Evolutionary conservation across 2,329 filamentous ascomycete genomes (phyloP).

Genomic region (Penicillium sp.): DNA sequence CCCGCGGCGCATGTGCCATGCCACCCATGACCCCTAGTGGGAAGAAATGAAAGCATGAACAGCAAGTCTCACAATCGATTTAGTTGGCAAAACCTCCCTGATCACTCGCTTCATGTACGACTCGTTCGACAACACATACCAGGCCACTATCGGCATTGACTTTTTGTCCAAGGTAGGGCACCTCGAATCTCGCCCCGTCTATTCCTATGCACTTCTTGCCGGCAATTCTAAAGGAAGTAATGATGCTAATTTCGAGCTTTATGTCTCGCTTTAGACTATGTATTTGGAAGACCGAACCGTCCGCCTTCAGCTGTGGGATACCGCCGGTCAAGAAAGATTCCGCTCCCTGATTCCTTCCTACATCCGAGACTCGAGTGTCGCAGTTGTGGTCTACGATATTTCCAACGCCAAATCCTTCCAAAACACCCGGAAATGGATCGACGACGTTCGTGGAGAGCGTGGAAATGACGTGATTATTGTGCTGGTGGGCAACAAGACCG

Average conservation of each 20-base stretch:
- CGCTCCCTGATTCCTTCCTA: conserved; percentile 96
- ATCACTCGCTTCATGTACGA: conserved; percentile 99
- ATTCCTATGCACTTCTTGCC: no score
- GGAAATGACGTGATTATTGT: conserved; percentile 99
- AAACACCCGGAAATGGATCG: conserved; percentile 99
- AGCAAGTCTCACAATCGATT: conserved; percentile 24
- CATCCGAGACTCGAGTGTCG: conserved; percentile 96
- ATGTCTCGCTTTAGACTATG: conserved; percentile 73
- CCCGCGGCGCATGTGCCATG: conserved; percentile 15
- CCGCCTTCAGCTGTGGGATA: conserved; percentile 97
- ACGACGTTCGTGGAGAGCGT: conserved; percentile 93
- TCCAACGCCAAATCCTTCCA: conserved; percentile 97
- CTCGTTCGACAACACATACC: conserved; percentile 99
- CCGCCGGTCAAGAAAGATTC: conserved; percentile 95
- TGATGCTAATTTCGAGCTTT: conserved; percentile 12
- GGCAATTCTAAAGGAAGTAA: not conserved
- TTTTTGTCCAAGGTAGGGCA: conserved; percentile 88
- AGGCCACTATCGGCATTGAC: conserved; percentile 98
- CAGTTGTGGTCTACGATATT: conserved; percentile 98
- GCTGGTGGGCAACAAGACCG: conserved; percentile 97
- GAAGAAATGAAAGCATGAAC: not conserved
- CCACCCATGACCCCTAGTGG: conserved; percentile 5
- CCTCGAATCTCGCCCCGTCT: not conserved
- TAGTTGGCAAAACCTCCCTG: conserved; percentile 97
- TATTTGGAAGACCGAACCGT: conserved; percentile 98